phyloP scores from a whole-genome alignment of 2,329 filamentous ascomycete genomes.

The Pyrenophora tritici-repentis region DNA sequence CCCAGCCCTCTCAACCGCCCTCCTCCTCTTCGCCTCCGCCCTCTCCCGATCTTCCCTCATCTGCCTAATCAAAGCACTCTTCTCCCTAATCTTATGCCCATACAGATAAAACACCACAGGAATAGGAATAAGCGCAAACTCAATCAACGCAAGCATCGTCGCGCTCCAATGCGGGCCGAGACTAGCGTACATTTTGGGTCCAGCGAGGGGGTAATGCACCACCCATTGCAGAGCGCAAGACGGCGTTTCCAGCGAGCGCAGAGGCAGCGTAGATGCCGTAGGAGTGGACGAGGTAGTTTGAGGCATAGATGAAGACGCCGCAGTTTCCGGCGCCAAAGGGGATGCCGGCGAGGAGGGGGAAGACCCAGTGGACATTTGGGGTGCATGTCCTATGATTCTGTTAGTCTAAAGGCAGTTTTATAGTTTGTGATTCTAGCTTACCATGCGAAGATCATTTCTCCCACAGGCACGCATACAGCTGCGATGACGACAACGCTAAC shows the following conservation, averaged over 20 bases:
- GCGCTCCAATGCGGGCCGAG: constrained; percentile 80
- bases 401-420: no score
- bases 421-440: no score
- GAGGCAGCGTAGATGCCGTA: constrained; percentile 84
- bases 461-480: constrained; percentile 72
- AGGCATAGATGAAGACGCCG: constrained; percentile 79
- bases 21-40: constrained; percentile 47
- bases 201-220: constrained; percentile 76
- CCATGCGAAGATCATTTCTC: constrained; percentile 87
- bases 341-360: constrained; percentile 76
- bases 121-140: constrained; percentile 76
- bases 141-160: constrained; percentile 73
- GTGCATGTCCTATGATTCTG: constrained; percentile 53
- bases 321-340: constrained; percentile 80
- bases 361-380: constrained; percentile 82
- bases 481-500: constrained; percentile 80
- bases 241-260: constrained; percentile 78
- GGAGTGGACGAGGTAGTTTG: constrained; percentile 77
- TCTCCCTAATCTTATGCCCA: constrained; percentile 61
- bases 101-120: constrained; percentile 77
- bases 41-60: constrained; percentile 53
- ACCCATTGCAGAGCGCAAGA: constrained; percentile 74
- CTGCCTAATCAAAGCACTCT: constrained; percentile 58
- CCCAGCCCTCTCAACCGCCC: constrained; percentile 49
- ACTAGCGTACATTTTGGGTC: constrained; percentile 62